These are phyloP conservation scores for Wickerhamiella lipophila DNA, from an alignment of 805 yeast genomes.

Conservation along the genomic window DNA sequence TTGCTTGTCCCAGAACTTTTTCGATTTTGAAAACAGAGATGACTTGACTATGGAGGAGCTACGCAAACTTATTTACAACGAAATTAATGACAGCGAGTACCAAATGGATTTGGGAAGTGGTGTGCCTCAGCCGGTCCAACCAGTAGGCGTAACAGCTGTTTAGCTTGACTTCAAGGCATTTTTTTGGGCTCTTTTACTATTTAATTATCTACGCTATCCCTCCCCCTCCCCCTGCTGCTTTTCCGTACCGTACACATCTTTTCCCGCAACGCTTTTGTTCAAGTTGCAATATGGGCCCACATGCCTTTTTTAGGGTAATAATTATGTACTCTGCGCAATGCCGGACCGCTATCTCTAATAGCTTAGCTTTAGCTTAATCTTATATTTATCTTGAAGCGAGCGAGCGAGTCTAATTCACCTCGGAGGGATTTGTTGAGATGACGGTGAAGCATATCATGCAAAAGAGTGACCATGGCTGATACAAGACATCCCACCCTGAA, in stretches of 20 bases:
- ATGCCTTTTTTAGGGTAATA: background rate
- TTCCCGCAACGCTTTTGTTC: too few relatives aligned
- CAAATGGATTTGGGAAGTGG: background rate
- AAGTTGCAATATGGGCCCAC: background rate
- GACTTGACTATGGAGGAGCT: constrained; percentile 61
- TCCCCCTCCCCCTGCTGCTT: too few relatives aligned
- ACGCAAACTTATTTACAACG: constrained; percentile 67
- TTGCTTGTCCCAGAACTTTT: constrained; percentile 74
- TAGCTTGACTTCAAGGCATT: background rate
- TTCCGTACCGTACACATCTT: too few relatives aligned
- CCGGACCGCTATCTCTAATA: background rate
- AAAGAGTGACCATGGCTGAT: too few relatives aligned
- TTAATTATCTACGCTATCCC: too few relatives aligned
- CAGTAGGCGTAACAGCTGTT: constrained; percentile 7
- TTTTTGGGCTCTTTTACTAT: too few relatives aligned
- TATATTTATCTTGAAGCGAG: background rate
- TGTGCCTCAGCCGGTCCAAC: constrained; percentile 13
- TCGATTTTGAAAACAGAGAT: constrained; percentile 66
- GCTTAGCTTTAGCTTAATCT: background rate
- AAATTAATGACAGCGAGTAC: constrained; percentile 33
- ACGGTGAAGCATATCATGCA: too few relatives aligned
- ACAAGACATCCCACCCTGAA: too few relatives aligned
- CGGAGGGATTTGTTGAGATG: too few relatives aligned
- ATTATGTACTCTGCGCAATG: background rate
- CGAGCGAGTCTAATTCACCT: too few relatives aligned